A percentile compares a stretch with the other conserved stretches of the same genome.
phyloP scores from a whole-genome alignment of 2,329 filamentous ascomycete genomes.

The Penicillium sp. region DNA sequence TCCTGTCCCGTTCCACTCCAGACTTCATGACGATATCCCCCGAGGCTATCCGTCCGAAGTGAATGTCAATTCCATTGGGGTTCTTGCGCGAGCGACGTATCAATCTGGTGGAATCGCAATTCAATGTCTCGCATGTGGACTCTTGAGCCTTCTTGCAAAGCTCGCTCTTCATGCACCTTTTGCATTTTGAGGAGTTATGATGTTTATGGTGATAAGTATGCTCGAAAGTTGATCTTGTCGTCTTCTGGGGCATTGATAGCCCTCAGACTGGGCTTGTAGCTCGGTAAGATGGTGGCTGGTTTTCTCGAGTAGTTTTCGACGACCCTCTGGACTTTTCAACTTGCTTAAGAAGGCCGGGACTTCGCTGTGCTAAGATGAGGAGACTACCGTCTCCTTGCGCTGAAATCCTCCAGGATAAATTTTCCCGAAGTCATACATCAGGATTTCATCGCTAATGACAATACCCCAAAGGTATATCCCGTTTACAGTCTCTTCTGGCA shows the following conservation, averaged over 20 bases:
- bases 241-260: neutral
- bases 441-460: slow-evolving; percentile 8
- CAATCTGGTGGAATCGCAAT: slow-evolving; percentile 3
- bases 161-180: neutral
- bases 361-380: neutral
- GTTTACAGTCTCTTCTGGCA: neutral
- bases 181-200: slow-evolving; percentile 1
- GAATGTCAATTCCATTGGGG: slow-evolving; percentile 15
- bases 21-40: slow-evolving; percentile 43
- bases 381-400: neutral
- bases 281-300: neutral
- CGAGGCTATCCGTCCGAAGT: slow-evolving; percentile 37
- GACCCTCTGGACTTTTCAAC: slow-evolving; percentile 2
- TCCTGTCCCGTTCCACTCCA: slow-evolving; percentile 29
- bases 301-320: neutral
- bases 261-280: neutral
- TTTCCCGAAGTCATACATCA: slow-evolving; percentile 8
- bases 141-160: slow-evolving; percentile 4
- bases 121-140: slow-evolving; percentile 6
- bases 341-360: slow-evolving; percentile 10
- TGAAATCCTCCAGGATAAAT: neutral
- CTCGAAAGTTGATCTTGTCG: slow-evolving; percentile 6
- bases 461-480: slow-evolving; percentile 13
- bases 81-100: neutral
- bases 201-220: slow-evolving; percentile 9